A percentile compares a stretch with the other conserved stretches of the same genome.
Evolutionary conservation across 148 eudicot species (phyloP).

Genomic region (Simmondsia chinensis): DNA sequence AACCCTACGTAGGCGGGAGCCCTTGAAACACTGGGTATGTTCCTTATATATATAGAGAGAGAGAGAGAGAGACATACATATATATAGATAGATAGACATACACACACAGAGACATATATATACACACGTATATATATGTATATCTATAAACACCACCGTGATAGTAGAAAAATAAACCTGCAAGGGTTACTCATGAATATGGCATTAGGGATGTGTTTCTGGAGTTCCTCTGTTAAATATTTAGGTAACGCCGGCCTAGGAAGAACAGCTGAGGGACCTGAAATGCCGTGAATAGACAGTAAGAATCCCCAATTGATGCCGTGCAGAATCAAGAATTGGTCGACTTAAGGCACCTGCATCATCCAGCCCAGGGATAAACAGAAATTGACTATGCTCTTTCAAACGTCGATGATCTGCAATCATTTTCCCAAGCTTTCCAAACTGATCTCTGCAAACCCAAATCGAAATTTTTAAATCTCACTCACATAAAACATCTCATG

Average conservation of each 20-base stretch:
- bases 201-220: constrained; percentile 67
- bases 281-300: background rate
- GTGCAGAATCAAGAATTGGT: background rate
- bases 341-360: constrained; percentile 50
- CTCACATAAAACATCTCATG: too few species aligned
- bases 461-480: constrained; percentile 2
- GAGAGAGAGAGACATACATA: too few species aligned
- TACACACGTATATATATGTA: too few species aligned
- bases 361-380: constrained; percentile 89
- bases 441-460: constrained; percentile 50
- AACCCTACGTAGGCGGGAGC: too few species aligned
- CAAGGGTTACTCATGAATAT: constrained; percentile 84
- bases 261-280: constrained; percentile 86
- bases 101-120: too few species aligned
- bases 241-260: constrained; percentile 87
- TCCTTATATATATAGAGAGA: too few species aligned
- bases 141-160: too few species aligned
- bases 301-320: constrained; percentile 3
- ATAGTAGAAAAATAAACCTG: constrained; percentile 36
- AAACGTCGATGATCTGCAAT: constrained; percentile 62
- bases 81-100: too few species aligned
- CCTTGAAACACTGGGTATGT: too few species aligned
- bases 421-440: constrained; percentile 82
- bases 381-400: constrained; percentile 64
- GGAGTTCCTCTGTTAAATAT: constrained; percentile 68